These are phyloP conservation scores for Batkoa obscura DNA, from an alignment of 371 early-diverging fungal genomes.

Conservation along the genomic window DNA sequence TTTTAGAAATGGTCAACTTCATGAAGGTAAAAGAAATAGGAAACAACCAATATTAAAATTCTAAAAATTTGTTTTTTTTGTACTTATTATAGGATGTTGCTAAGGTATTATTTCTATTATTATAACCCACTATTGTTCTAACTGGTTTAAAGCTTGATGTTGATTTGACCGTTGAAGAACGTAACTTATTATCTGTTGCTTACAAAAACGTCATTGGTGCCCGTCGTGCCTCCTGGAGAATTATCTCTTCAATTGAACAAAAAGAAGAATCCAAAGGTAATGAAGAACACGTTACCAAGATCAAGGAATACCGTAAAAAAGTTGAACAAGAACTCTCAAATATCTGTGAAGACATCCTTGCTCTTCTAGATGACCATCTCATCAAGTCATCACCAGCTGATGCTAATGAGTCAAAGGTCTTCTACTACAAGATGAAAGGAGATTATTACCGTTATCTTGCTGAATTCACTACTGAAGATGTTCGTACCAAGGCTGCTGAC, in stretches of 20 bases:
- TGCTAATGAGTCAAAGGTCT: conserved; percentile 62
- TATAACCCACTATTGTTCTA: not conserved
- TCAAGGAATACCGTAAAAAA: conserved; percentile 48
- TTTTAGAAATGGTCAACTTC: conserved; percentile 56
- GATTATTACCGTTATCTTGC: conserved; percentile 83
- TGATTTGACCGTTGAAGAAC: conserved; percentile 75
- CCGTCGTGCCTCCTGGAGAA: conserved; percentile 92
- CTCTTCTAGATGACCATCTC: conserved; percentile 52
- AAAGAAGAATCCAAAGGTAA: conserved; percentile 67
- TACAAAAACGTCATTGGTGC: conserved; percentile 96
- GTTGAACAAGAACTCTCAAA: conserved; percentile 60
- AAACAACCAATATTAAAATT: conserved; percentile 3
- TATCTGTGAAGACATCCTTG: conserved; percentile 63
- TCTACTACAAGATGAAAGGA: conserved; percentile 78
- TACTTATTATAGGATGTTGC: conserved; percentile 8
- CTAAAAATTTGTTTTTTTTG: not conserved
- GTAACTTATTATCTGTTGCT: conserved; percentile 90
- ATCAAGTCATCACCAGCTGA: conserved; percentile 29
- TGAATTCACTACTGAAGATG: conserved; percentile 56
- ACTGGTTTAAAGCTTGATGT: conserved; percentile 17
- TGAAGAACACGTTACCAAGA: conserved; percentile 40
- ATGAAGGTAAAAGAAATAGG: conserved; percentile 37
- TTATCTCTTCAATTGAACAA: conserved; percentile 80
- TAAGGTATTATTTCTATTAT: conserved; percentile 8
- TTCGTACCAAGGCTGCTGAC: conserved; percentile 40